Conservation (phyloP, 1,284 basidiomycete genomes). For the Wolfiporia cocos region DNA sequence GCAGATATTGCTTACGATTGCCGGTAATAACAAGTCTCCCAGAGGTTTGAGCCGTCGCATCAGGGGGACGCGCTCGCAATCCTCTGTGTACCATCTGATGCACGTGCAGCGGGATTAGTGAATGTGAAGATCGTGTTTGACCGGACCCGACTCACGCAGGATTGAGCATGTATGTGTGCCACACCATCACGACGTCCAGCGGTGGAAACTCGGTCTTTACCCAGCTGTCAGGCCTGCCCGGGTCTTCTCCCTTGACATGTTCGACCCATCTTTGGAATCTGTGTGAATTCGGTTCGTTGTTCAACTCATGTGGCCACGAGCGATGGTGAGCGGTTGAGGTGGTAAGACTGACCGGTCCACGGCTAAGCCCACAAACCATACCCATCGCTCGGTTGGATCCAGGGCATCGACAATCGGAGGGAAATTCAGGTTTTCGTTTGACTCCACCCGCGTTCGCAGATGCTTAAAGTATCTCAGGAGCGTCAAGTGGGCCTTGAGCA, state of each 20-base stretch:
- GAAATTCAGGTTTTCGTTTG: too few relatives aligned
- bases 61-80: constrained; percentile 25
- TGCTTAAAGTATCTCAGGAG: too few relatives aligned
- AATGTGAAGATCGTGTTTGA: too few relatives aligned
- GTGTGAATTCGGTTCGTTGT: too few relatives aligned
- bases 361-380: constrained; percentile 11
- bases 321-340: too few relatives aligned
- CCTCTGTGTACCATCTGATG: constrained; percentile 39
- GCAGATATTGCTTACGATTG: constrained; percentile 22
- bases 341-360: constrained; percentile 9
- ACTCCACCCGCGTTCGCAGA: too few relatives aligned
- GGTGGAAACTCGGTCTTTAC: constrained; percentile 32
- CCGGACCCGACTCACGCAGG: constrained; percentile 34
- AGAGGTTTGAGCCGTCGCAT: constrained; percentile 20
- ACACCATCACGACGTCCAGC: constrained; percentile 42
- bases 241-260: constrained; percentile 15
- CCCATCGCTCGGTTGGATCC: constrained; percentile 4
- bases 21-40: constrained; percentile 15
- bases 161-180: constrained; percentile 46
- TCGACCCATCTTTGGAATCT: too few relatives aligned
- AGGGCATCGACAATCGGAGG: neutral
- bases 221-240: constrained; percentile 18
- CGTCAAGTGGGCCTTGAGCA: too few relatives aligned
- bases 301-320: too few relatives aligned
- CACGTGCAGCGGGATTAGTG: too few relatives aligned